phyloP scores from a whole-genome alignment of 805 yeast genomes.

The Pichia deserticola region DNA sequence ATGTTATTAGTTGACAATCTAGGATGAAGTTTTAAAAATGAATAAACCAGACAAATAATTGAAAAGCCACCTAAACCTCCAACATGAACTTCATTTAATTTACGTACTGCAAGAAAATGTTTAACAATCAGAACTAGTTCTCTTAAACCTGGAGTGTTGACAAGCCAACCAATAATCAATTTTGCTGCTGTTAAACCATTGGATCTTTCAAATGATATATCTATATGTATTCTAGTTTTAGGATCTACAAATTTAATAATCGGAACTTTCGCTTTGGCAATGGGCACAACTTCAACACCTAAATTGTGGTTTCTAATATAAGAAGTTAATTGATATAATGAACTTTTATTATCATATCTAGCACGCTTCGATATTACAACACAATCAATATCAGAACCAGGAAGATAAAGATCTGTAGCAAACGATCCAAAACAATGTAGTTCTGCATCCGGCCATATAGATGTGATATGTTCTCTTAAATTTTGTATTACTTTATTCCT shows the following conservation, averaged over 20 bases:
- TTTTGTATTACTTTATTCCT: conserved; percentile 61
- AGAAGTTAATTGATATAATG: conserved; percentile 66
- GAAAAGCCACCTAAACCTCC: conserved; percentile 96
- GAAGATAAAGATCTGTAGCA: conserved; percentile 88
- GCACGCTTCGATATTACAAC: conserved; percentile 64
- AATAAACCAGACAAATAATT: conserved; percentile 77
- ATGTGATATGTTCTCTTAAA: conserved; percentile 43
- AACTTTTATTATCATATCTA: conserved; percentile 53
- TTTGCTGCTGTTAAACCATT: conserved; percentile 81
- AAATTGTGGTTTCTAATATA: conserved; percentile 52
- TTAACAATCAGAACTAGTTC: conserved; percentile 78
- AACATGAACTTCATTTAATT: conserved; percentile 75
- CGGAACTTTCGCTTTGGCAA: conserved; percentile 88
- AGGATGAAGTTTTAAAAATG: conserved; percentile 76
- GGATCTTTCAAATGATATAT: conserved; percentile 79
- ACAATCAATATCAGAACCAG: conserved; percentile 94
- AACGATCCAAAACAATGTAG: conserved; percentile 87
- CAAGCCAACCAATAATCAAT: conserved; percentile 68
- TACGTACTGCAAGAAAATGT: conserved; percentile 74
- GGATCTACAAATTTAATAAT: conserved; percentile 86
- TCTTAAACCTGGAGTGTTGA: conserved; percentile 67
- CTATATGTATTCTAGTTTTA: conserved; percentile 63
- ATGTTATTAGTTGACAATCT: conserved; percentile 60
- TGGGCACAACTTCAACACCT: conserved; percentile 72
- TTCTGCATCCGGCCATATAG: conserved; percentile 72